Conservation (phyloP, 306 rosid genomes). For the Arachis stenosperma region DNA sequence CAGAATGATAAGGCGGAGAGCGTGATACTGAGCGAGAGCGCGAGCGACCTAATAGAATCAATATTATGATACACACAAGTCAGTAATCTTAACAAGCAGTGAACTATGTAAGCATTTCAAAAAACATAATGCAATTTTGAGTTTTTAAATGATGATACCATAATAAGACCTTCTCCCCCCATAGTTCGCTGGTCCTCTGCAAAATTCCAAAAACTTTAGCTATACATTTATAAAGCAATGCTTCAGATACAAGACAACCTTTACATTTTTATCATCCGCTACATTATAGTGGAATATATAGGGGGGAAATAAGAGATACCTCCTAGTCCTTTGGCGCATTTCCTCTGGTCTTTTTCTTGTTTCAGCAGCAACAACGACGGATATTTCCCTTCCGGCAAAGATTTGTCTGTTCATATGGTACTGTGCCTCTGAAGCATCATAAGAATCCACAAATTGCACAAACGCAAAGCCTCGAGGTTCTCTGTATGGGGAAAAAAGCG, state of each 20-base stretch:
- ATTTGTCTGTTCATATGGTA: conserved; percentile 93
- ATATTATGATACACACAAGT: conserved; percentile 24
- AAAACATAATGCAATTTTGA: not conserved
- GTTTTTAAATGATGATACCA: conserved; percentile 55
- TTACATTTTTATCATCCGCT: not conserved
- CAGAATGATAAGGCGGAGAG: conserved; percentile 76
- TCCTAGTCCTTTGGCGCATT: conserved; percentile 86
- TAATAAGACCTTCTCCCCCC: conserved; percentile 81
- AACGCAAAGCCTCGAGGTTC: conserved; percentile 99
- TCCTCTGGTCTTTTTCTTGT: conserved; percentile 97
- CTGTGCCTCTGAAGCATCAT: conserved; percentile 97
- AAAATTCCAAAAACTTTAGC: conserved; percentile 31
- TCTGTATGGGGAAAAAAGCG: conserved; percentile 56
- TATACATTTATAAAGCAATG: conserved; percentile 26
- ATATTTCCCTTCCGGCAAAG: conserved; percentile 97
- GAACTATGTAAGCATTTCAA: not conserved
- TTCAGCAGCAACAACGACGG: conserved; percentile 94
- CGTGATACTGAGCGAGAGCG: conserved; percentile 90
- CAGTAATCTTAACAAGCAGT: conserved; percentile 18
- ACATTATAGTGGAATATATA: not conserved
- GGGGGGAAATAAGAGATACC: conserved; percentile 49
- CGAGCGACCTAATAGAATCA: conserved; percentile 65
- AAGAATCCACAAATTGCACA: conserved; percentile 91
- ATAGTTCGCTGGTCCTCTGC: conserved; percentile 68
- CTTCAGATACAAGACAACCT: not conserved